phyloP scores from a whole-genome alignment of 2,329 filamentous ascomycete genomes.

The Aspergillus transmontanensis region DNA sequence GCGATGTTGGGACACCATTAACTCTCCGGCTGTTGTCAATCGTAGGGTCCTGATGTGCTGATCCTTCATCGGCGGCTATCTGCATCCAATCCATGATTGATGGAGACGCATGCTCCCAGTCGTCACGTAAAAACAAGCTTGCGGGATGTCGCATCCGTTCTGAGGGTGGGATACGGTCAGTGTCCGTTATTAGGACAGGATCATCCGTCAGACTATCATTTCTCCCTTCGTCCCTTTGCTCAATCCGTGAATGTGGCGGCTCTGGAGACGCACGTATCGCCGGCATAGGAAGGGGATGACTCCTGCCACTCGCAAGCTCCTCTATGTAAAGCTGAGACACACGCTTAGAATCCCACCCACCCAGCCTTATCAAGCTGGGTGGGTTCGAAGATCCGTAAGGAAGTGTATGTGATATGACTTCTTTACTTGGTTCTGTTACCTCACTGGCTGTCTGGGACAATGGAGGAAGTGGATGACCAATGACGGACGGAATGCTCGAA shows the following conservation, averaged over 20 bases:
- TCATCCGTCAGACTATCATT: constrained; percentile 38
- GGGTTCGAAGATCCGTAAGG: constrained; percentile 50
- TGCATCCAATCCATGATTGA: constrained; percentile 54
- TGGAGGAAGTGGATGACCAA: constrained; percentile 22
- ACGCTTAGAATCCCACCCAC: constrained; percentile 57
- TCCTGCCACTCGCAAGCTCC: constrained; percentile 43
- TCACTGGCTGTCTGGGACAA: background rate
- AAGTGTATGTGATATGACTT: constrained; percentile 40
- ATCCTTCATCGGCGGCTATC: constrained; percentile 43
- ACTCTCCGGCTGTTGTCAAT: constrained; percentile 12
- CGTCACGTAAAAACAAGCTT: constrained; percentile 48
- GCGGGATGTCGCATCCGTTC: constrained; percentile 38
- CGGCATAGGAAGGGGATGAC: constrained; percentile 25
- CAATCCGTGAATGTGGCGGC: constrained; percentile 17
- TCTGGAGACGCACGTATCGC: constrained; percentile 27
- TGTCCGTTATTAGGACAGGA: constrained; percentile 35
- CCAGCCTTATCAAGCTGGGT: constrained; percentile 56
- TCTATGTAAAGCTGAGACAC: constrained; percentile 59
- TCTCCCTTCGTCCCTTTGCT: constrained; percentile 20
- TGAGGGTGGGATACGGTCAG: constrained; percentile 30
- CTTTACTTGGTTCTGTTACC: constrained; percentile 19
- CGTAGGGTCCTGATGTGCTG: constrained; percentile 39
- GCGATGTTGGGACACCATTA: constrained; percentile 32
- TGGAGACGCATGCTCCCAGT: constrained; percentile 53
- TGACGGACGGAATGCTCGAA: constrained; percentile 42